phyloP scores from a whole-genome alignment of 345 rosid genomes.

The Toxicodendron radicans region DNA sequence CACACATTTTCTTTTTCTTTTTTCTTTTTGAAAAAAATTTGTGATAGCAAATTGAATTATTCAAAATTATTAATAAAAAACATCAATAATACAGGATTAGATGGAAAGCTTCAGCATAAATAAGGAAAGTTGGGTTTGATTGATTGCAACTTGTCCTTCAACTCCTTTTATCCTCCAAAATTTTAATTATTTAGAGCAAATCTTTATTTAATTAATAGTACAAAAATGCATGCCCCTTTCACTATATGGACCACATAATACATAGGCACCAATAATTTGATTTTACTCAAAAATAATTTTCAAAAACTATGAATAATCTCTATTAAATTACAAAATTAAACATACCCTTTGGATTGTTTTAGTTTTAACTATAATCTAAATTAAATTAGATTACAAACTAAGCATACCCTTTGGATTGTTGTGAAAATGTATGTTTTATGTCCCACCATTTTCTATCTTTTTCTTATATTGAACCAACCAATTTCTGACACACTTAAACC shows the following conservation, averaged over 20 bases:
- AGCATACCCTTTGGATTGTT: too few relatives aligned
- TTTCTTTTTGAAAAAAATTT: not conserved
- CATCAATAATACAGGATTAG: constrained; percentile 27
- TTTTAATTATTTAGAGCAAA: constrained; percentile 4
- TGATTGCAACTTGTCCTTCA: constrained; percentile 34
- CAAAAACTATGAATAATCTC: too few relatives aligned
- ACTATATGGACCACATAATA: not conserved
- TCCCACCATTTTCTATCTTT: too few relatives aligned
- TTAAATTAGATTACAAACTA: too few relatives aligned
- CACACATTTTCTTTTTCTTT: not conserved
- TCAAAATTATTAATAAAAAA: constrained; percentile 15
- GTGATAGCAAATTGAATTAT: too few relatives aligned
- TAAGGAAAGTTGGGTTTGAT: constrained; percentile 39
- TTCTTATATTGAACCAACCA: not conserved
- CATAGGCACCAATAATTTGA: too few relatives aligned
- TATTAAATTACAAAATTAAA: too few relatives aligned
- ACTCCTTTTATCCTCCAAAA: constrained; percentile 9
- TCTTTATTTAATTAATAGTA: not conserved
- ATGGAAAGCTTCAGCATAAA: constrained; percentile 21
- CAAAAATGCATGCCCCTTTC: not conserved
- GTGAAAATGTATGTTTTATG: too few relatives aligned
- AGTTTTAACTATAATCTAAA: too few relatives aligned
- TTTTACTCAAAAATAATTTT: too few relatives aligned
- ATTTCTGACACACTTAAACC: not conserved
- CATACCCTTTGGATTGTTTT: too few relatives aligned